Percentiles rank a stretch among this genome's conserved stretches.
These are phyloP conservation scores for Trypanosoma platydactyli DNA, from an alignment of 208 protist genomes.

Conservation along the genomic window DNA sequence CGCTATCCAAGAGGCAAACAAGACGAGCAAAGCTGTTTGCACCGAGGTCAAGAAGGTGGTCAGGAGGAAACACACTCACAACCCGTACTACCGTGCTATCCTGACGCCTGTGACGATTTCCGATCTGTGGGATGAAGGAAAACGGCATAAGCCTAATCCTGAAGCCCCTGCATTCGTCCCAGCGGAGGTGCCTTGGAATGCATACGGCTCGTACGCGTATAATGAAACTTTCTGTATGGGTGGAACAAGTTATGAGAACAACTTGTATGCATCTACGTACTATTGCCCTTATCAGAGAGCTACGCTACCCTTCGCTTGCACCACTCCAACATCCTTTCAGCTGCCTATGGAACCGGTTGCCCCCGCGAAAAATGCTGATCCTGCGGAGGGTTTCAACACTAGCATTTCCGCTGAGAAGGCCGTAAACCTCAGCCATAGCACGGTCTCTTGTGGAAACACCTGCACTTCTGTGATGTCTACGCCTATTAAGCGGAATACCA, in stretches of 20 bases:
- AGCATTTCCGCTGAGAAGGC: conserved; percentile 21
- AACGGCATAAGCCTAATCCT: conserved; percentile 12
- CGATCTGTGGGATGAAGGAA: conserved; percentile 1
- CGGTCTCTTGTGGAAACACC: conserved; percentile 23
- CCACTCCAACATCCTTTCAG: conserved; percentile 1
- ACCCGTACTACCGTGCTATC: conserved; percentile 60
- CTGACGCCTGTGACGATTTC: conserved; percentile 24
- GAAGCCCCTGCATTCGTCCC: conserved; percentile 23
- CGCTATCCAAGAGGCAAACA: conserved; percentile 61
- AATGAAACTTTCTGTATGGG: not conserved
- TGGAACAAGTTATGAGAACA: conserved; percentile 1
- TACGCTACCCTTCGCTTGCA: not conserved
- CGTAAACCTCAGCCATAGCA: conserved; percentile 30
- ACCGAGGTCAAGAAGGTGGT: conserved; percentile 15
- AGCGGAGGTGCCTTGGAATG: conserved; percentile 8
- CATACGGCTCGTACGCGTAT: not conserved
- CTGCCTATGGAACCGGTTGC: not conserved
- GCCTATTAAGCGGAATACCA: conserved; percentile 41
- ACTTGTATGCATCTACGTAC: conserved; percentile 6
- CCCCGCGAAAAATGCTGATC: too few relatives aligned
- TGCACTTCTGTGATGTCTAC: conserved; percentile 29
- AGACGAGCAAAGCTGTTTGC: conserved; percentile 15
- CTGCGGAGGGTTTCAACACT: conserved; percentile 14
- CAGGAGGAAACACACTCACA: conserved; percentile 39
- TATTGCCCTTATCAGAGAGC: not conserved